Evolutionary conservation across 1,139 yeast species (phyloP), one percentile per base, ranked within the genome.

Genomic region (Saccharomyces hybrid): DNA sequence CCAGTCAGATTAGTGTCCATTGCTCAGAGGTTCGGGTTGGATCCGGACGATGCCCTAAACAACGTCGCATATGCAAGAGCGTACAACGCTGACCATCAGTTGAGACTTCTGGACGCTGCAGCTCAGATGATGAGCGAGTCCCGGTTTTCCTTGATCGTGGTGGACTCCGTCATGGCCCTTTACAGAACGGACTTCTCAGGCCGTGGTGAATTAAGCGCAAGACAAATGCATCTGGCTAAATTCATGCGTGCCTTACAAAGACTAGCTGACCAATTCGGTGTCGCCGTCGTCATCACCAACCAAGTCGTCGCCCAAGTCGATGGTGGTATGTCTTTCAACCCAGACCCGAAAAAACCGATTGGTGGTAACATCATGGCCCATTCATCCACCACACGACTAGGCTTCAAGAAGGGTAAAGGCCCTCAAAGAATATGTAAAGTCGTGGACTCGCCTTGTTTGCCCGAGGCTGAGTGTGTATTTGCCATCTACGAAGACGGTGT

Each of bases 291-390:
- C n/a, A 91, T 93, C 53, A 95, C 99, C 3, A 93, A 93, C 73
- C 99, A 93, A 72, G 99, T 93, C 31, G 97, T 90, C 6, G 97
- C 99, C 2, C 97, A 91, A 71, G 99, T 95, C 21, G 99, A 93
- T 70, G 98, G 98, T 52, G 84, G 83, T 64, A 81, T 86, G 59
- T 79, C 84, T 79, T 91, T 85, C 71, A 89, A 90, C 64, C 95
- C 97, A 0, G 99, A 93, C 69, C 98, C 99, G n/a, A 95, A 95
- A 72, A 95, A 95, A 71, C 99, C 99, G 9, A 93, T 95, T 64
- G 99, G 99, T 56, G 99, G 99, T 65, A 93, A 95, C 67, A 93
- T 95, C 64, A 86, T 95, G 72, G 99, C 99, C 1, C 99, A 95
- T 70, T 85, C 96, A 24, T 89, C 97, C 2, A 93, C 98, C 8